These are phyloP conservation scores for Colletotrichum horii DNA, from an alignment of 2,329 filamentous ascomycete species.

Conservation along the genomic window DNA sequence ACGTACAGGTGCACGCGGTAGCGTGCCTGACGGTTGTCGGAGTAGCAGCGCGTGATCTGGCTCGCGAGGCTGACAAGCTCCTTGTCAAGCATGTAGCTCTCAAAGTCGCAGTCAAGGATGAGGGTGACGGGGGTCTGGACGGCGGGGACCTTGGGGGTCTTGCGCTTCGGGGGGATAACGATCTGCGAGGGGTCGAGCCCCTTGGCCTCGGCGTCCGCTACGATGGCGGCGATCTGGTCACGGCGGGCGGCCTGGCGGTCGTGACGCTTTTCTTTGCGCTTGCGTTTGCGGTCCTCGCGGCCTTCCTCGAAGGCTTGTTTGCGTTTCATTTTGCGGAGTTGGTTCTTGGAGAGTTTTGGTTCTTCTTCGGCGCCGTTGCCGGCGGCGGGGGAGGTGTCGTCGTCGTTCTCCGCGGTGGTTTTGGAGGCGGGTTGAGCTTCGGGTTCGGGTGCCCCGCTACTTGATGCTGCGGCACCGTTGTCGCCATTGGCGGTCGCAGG, in stretches of 20 bases:
- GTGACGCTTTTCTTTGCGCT: slow-evolving; percentile 60
- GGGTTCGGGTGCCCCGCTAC: not conserved
- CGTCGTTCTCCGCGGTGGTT: not conserved
- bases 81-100: slow-evolving; percentile 85
- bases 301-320: slow-evolving; percentile 78
- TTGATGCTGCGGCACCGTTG: not conserved
- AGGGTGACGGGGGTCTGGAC: slow-evolving; percentile 77
- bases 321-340: slow-evolving; percentile 78
- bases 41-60: slow-evolving; percentile 88
- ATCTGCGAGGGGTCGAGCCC: slow-evolving; percentile 45
- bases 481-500: slow-evolving; percentile 1
- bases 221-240: slow-evolving; percentile 52
- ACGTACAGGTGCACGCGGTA: slow-evolving; percentile 77
- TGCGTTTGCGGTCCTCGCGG: slow-evolving; percentile 61
- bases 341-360: slow-evolving; percentile 76
- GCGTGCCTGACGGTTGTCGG: slow-evolving; percentile 76
- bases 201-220: slow-evolving; percentile 47
- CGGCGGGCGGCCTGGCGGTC: slow-evolving; percentile 53
- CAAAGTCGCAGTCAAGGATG: slow-evolving; percentile 91
- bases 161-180: slow-evolving; percentile 25
- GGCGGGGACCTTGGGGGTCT: slow-evolving; percentile 35
- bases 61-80: slow-evolving; percentile 83
- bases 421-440: not conserved
- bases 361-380: not conserved
- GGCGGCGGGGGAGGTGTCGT: not conserved